Evolutionary conservation across 2,329 filamentous ascomycete species (phyloP).

Genomic region (Metarhizium rileyi): DNA sequence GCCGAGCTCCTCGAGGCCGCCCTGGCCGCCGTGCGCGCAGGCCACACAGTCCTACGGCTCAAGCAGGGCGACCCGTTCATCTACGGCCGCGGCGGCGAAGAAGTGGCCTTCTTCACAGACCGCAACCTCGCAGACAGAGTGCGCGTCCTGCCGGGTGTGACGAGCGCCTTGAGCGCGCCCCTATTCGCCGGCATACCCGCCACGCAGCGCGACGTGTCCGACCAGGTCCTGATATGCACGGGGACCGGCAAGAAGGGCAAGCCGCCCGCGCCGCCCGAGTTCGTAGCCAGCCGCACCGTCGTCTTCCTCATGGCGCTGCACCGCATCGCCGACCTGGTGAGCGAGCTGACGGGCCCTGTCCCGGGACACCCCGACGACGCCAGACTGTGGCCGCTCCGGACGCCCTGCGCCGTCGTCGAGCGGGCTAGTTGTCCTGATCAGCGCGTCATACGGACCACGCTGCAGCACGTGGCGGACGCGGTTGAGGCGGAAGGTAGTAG

Average conservation of each 20-base stretch:
- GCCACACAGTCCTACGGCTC: constrained; percentile 74
- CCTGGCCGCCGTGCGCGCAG: constrained; percentile 52
- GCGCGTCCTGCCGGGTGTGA: constrained; percentile 78
- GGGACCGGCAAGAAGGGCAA: constrained; percentile 88
- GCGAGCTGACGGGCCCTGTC: constrained; percentile 47
- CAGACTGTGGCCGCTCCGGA: constrained; percentile 59
- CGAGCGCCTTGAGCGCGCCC: constrained; percentile 76
- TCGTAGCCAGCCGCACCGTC: constrained; percentile 66
- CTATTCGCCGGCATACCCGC: constrained; percentile 81
- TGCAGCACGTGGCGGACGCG: constrained; percentile 68
- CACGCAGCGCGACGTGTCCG: constrained; percentile 81
- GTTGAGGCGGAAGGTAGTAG: constrained; percentile 83
- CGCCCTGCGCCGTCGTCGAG: constrained; percentile 88
- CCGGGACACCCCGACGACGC: constrained; percentile 1
- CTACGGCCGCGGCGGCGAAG: constrained; percentile 90
- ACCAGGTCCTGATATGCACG: constrained; percentile 93
- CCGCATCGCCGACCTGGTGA: constrained; percentile 63
- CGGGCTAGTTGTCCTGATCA: constrained; percentile 91
- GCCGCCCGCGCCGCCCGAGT: constrained; percentile 71
- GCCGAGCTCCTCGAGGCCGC: constrained; percentile 78
- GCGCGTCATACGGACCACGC: constrained; percentile 78
- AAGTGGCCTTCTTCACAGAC: constrained; percentile 71
- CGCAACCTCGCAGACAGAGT: constrained; percentile 57
- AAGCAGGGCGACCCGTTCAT: constrained; percentile 98
- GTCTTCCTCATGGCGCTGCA: constrained; percentile 96